These are phyloP conservation scores for Agroathelia rolfsii DNA, from an alignment of 1,284 basidiomycete genomes.

Conservation along the genomic window DNA sequence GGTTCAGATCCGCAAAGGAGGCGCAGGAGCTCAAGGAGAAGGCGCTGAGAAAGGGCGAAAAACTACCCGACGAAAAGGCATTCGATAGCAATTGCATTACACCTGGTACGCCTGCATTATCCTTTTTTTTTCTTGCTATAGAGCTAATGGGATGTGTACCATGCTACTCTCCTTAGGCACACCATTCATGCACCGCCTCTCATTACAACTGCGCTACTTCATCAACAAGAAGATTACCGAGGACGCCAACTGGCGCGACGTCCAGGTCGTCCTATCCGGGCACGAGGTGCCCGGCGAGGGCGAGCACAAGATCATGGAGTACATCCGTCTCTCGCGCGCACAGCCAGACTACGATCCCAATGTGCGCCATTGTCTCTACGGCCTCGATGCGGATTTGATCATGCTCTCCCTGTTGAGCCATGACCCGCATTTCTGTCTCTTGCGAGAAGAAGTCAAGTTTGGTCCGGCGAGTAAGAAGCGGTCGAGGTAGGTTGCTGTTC, in stretches of 20 bases:
- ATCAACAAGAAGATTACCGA: slow-evolving; percentile 95
- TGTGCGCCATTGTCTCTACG: slow-evolving; percentile 94
- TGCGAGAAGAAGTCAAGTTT: slow-evolving; percentile 98
- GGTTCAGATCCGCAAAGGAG: slow-evolving; percentile 94
- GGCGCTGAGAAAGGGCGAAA: slow-evolving; percentile 84
- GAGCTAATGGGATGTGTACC: slow-evolving; percentile 3
- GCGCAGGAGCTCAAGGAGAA: slow-evolving; percentile 81
- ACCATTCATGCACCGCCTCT: slow-evolving; percentile 88
- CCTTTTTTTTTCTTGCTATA: slow-evolving; percentile 6
- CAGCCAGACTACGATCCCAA: slow-evolving; percentile 94
- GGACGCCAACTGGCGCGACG: slow-evolving; percentile 87
- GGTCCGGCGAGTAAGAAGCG: slow-evolving; percentile 75
- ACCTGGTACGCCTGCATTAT: slow-evolving; percentile 56
- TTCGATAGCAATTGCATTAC: slow-evolving; percentile 99
- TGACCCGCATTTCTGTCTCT: slow-evolving; percentile 96
- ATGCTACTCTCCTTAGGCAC: slow-evolving; percentile 49
- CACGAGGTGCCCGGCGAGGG: slow-evolving; percentile 98
- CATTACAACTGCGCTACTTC: slow-evolving; percentile 90
- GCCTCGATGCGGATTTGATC: slow-evolving; percentile 95
- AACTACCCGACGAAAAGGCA: slow-evolving; percentile 85
- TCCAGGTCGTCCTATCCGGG: slow-evolving; percentile 93
- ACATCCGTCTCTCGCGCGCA: slow-evolving; percentile 89
- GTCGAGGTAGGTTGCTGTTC: slow-evolving; percentile 40
- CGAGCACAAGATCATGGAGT: slow-evolving; percentile 99
- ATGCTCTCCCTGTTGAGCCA: slow-evolving; percentile 97